Base-by-base conservation (phyloP, 169 alveolate species). In the Fabrea salina region DNA sequence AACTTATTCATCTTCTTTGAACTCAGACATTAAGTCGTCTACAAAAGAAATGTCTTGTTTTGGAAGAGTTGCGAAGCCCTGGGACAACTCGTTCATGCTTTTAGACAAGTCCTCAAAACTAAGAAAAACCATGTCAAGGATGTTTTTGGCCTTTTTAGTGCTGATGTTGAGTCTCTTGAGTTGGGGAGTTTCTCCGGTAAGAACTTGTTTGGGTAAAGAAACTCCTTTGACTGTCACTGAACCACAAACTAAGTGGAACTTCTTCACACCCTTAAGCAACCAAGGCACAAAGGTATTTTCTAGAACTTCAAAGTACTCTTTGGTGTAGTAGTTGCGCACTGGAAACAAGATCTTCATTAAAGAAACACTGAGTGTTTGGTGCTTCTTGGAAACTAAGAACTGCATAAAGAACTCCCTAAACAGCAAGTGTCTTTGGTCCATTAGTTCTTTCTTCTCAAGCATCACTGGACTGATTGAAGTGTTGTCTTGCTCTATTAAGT, bases 211-310 rank as follows among this genome's bases (percentile, higher is more conserved):
- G 8, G 78, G 78, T 1, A 68, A 8, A 11, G 11, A 8, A n/a
- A 44, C 39, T 40, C 78, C 78, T 43, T 68, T 68, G 8, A 68
- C 30, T 8, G 13, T 47, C 8, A 68, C 35, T 25, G 35, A 25
- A 32, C 50, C 59, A 19, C 22, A 8, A 8, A 32, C 39, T 41
- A n/a, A 19, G 25, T 64, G 0, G 30, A 43, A 68, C 1, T 16
- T 27, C 37, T 40, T 72, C 2, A 51, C 33, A 50, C 56, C 80
- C 51, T 72, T 72, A 4, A 32, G 19, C 6, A 72, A 50, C 47
- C 44, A 49, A 8, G 40, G 8, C 8, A 72, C 71, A 11, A 16
- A 22, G 0, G 51, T 53, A 51, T 72, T 47, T 19, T 50, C 27
- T 7, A 70, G 71, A 19, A 67, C 51, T 11, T 49, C 27, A 6